Percentiles rank a stretch among this genome's conserved stretches.
These are phyloP conservation scores for Solanum medicagineum DNA, from an alignment of 257 asterid genomes.

Conservation along the genomic window DNA sequence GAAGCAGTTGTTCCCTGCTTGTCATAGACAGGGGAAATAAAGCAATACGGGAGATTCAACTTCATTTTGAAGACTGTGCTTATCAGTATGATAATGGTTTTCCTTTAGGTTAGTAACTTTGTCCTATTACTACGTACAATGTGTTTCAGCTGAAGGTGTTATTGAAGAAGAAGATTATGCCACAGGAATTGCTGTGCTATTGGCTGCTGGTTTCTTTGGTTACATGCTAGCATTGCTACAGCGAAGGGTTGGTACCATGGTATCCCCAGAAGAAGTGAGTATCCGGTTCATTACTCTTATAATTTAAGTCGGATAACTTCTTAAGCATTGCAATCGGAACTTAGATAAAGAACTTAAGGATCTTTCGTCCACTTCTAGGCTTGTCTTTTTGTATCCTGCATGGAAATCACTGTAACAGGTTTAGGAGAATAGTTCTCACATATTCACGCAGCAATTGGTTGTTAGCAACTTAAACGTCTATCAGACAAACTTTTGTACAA, in stretches of 20 bases:
- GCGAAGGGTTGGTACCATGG: slow-evolving; percentile 47
- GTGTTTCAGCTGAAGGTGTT: background rate
- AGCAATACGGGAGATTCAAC: slow-evolving; percentile 93
- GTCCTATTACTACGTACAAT: background rate
- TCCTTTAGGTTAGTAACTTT: slow-evolving; percentile 51
- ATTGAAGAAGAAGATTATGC: background rate
- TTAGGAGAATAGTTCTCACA: background rate
- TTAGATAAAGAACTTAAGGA: background rate
- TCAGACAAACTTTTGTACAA: background rate
- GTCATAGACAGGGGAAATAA: slow-evolving; percentile 90
- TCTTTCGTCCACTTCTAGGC: background rate
- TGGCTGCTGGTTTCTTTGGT: slow-evolving; percentile 90
- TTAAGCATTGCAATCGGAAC: background rate
- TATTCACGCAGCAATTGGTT: background rate
- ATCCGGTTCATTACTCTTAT: background rate
- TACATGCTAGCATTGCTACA: slow-evolving; percentile 89
- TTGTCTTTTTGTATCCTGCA: background rate
- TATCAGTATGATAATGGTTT: slow-evolving; percentile 93
- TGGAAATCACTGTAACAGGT: background rate
- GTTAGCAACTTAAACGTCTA: background rate
- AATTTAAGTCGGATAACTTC: background rate
- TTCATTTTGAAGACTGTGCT: slow-evolving; percentile 91
- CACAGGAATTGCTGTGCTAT: slow-evolving; percentile 73
- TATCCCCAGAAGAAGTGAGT: slow-evolving; percentile 62
- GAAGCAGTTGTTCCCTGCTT: slow-evolving; percentile 96